phyloP scores from a whole-genome alignment of 176 grass and related monocot species.

The Oropetium thomaeum region DNA sequence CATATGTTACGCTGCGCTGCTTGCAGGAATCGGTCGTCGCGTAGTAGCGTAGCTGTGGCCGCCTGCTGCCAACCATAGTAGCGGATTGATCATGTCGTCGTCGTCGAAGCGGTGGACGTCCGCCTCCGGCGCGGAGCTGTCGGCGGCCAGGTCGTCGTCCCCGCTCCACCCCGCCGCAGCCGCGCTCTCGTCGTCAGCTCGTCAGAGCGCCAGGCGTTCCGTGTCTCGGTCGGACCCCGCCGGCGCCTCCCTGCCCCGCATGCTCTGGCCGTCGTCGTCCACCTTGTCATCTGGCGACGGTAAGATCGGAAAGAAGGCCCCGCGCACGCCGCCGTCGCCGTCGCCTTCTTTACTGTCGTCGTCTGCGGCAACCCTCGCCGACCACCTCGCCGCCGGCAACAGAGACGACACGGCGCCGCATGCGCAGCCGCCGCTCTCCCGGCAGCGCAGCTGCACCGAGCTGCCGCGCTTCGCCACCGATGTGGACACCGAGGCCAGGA shows the following conservation, averaged over 20 bases:
- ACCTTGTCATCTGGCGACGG: neutral
- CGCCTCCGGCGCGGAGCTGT: constrained; percentile 21
- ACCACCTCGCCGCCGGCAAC: constrained; percentile 45
- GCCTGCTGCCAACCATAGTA: neutral
- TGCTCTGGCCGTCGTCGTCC: constrained; percentile 32
- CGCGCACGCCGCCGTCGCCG: neutral
- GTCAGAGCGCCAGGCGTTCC: constrained; percentile 25
- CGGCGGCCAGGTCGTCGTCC: neutral
- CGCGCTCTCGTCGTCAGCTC: constrained; percentile 18
- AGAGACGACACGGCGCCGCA: constrained; percentile 1
- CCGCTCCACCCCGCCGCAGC: constrained; percentile 1
- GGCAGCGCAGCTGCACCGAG: constrained; percentile 51
- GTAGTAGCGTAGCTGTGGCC: neutral
- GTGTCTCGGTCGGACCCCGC: neutral
- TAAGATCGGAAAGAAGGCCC: constrained; percentile 16
- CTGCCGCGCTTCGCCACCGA: constrained; percentile 37
- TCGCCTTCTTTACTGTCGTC: too few relatives aligned
- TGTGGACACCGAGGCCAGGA: constrained; percentile 30
- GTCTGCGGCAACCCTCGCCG: constrained; percentile 27
- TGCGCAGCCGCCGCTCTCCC: neutral
- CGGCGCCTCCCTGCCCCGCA: neutral
- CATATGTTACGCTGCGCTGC: neutral
- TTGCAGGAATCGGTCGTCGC: neutral
- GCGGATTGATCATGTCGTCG: constrained; percentile 13
- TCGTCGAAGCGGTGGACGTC: constrained; percentile 45